Percentiles rank a stretch among this genome's conserved stretches.
Conservation (phyloP, 805 yeast genomes). For the Saccharomyces kudriavzevii region DNA sequence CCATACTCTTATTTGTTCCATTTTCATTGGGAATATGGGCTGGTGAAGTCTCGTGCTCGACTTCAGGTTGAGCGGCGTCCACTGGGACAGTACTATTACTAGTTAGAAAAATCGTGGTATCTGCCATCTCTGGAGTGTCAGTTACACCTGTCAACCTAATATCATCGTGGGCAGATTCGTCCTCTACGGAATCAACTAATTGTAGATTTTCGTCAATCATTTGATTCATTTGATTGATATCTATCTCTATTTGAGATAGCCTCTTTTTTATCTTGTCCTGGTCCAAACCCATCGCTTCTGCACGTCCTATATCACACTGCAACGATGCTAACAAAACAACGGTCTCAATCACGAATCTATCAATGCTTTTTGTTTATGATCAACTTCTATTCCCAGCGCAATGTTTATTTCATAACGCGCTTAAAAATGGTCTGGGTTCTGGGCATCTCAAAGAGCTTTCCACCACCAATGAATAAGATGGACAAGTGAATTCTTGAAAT, state of each 20-base stretch:
- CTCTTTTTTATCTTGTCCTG: conserved; percentile 26
- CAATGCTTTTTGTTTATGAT: neutral
- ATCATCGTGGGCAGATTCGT: neutral
- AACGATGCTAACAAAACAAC: neutral
- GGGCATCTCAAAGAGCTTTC: neutral
- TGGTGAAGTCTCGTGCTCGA: neutral
- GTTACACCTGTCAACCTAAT: neutral
- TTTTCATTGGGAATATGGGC: neutral
- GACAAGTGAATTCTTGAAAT: neutral
- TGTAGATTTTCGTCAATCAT: conserved; percentile 30
- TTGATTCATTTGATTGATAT: conserved; percentile 30
- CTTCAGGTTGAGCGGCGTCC: neutral
- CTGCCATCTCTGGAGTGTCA: neutral
- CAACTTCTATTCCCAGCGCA: neutral
- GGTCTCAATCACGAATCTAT: neutral
- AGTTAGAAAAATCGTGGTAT: neutral
- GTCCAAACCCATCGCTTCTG: conserved; percentile 16
- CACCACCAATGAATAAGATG: neutral
- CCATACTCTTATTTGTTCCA: neutral
- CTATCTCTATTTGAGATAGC: conserved; percentile 30
- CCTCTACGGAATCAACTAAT: conserved; percentile 4
- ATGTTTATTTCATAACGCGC: neutral
- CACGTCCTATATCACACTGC: neutral
- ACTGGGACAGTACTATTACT: neutral
- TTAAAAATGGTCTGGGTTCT: neutral